Base-by-base conservation (phyloP, 441 rosid species). In the Brassica balearica region DNA sequence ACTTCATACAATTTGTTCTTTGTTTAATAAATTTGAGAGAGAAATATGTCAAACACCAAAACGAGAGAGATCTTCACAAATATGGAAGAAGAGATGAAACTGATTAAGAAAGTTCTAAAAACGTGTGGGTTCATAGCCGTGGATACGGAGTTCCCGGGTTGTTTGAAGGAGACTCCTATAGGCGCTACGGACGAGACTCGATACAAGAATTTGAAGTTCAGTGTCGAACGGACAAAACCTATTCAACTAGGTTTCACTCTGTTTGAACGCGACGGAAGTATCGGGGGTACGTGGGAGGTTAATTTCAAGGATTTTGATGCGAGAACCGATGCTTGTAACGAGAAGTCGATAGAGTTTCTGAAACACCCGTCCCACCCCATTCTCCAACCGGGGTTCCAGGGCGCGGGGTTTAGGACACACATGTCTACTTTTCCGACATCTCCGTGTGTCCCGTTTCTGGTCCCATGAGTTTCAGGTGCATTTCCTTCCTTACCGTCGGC, bases 201-300 rank as follows among this genome's bases (percentile, higher is more conserved):
- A 1, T 69, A 68, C 38, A 0, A 0, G 1, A 56, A 74, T 22
- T 23, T 79, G 71, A 63, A 5, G 2, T 79, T 22, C 0, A 79
- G 68, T 22, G 75, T 74, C 2, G 41, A 63, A 2, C 5, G 14
- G 2, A 74, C 82, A 12, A 68, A 78, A 22, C 74, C 38, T 0
- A 73, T 78, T 4, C 82, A 79, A 69, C 41, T 79, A 0, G 82
- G 82, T 4, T 48, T 73, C 22, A 79, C 82, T 0, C 3, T 79
- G 0, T 68, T 79, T 9, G 36, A 62, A 12, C 9, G 3, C 0
- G 6, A 67, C 0, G 51, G 69, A 12, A n/a, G 25, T 3, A 73
- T 53, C 12, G 3, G 11, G 0, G 69, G 69, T 1, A 79, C 78
- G 0, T 79, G 82, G 78, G 78, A 79, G 4, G 53, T 78, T 0